Evolutionary conservation across 257 asterid genomes (phyloP).

Genomic region (Solanum bulbocastanum): DNA sequence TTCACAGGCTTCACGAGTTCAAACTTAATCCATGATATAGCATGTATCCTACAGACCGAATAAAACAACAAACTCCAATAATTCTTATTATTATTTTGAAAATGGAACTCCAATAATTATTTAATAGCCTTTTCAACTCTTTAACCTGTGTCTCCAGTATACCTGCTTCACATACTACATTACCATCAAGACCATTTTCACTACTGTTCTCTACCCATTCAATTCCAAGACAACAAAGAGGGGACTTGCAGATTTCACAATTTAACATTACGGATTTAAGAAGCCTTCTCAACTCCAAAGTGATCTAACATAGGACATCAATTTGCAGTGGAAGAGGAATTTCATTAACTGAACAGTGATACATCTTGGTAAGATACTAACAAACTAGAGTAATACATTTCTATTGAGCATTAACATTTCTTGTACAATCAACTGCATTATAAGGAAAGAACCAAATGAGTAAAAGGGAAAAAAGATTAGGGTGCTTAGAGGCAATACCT

Average conservation of each 20-base stretch:
- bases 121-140: not conserved
- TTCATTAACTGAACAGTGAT: not conserved
- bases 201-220: not conserved
- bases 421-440: not conserved
- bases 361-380: not conserved
- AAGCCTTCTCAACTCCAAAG: not conserved
- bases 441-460: not conserved
- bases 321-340: not conserved
- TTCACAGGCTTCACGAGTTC: not conserved
- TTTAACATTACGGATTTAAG: not conserved
- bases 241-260: not conserved
- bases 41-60: not conserved
- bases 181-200: not conserved
- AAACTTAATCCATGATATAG: not conserved
- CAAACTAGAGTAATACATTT: not conserved
- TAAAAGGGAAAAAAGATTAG: not conserved
- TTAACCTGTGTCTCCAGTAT: not conserved
- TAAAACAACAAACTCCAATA: not conserved
- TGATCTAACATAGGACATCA: not conserved
- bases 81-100: not conserved
- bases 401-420: not conserved
- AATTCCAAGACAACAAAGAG: not conserved
- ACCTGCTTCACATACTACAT: not conserved
- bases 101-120: not conserved
- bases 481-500: slow-evolving; percentile 37